phyloP scores from a whole-genome alignment of 495 filamentous ascomycete genomes.

The Xylaria grammica region DNA sequence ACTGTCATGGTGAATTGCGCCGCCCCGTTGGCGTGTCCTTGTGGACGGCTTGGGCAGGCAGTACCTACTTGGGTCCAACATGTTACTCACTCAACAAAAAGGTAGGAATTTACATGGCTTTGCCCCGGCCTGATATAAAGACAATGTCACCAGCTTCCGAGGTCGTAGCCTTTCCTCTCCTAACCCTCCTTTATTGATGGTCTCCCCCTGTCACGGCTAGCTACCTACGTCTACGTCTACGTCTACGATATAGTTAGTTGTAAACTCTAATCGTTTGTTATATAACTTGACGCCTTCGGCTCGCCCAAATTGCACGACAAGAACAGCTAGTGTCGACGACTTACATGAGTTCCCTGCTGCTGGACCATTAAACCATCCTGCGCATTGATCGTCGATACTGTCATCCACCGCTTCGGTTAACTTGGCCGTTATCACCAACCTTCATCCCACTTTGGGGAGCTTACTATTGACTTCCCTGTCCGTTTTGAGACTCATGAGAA shows the following conservation, averaged over 20 bases:
- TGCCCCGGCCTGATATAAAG: constrained; percentile 15
- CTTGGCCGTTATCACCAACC: constrained; percentile 3
- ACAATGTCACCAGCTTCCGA: constrained; percentile 3
- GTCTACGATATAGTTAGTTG: too few species aligned
- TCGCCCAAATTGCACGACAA: not conserved
- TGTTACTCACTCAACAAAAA: not conserved
- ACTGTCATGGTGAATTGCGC: constrained; percentile 20
- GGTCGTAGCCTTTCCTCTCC: not conserved
- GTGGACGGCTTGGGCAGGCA: too few species aligned
- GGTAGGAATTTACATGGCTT: constrained; percentile 1
- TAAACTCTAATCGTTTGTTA: too few species aligned
- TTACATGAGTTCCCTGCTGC: too few species aligned
- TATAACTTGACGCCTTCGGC: too few species aligned
- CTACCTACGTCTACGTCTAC: not conserved
- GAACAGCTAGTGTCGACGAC: too few species aligned
- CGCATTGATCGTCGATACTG: not conserved
- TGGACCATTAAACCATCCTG: not conserved
- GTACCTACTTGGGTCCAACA: not conserved
- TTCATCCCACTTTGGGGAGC: not conserved
- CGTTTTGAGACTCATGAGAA: constrained; percentile 11
- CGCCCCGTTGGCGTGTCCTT: constrained; percentile 6
- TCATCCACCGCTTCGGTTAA: not conserved
- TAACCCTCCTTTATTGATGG: constrained; percentile 4
- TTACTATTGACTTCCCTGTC: constrained; percentile 20
- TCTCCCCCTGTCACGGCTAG: not conserved